These are phyloP conservation scores for Gracilaria domingensis DNA, from an alignment of 23 red algal genomes.

Conservation along the genomic window DNA sequence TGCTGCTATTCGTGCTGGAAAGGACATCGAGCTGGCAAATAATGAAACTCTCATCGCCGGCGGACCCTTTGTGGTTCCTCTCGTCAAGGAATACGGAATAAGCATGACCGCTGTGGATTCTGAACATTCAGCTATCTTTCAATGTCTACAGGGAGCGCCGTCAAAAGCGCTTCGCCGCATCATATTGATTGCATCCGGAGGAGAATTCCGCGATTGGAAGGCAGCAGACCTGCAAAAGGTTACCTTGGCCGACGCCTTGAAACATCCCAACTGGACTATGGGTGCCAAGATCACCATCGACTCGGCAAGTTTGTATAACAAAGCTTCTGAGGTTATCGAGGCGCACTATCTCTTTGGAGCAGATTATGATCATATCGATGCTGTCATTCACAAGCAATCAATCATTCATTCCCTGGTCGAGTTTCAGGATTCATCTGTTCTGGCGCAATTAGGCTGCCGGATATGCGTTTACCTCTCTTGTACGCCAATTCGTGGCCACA, in stretches of 20 bases:
- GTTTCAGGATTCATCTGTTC: too few relatives aligned
- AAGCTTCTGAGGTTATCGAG: slow-evolving; percentile 98
- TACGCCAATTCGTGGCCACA: too few relatives aligned
- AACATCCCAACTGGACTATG: too few relatives aligned
- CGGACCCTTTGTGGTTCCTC: slow-evolving; percentile 94
- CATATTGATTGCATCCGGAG: slow-evolving; percentile 96
- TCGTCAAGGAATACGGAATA: slow-evolving; percentile 87
- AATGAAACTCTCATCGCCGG: slow-evolving; percentile 99
- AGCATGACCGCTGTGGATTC: too few relatives aligned
- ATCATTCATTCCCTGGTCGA: too few relatives aligned
- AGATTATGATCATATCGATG: slow-evolving; percentile 95
- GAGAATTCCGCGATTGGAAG: slow-evolving; percentile 97
- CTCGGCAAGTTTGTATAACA: slow-evolving; percentile 99
- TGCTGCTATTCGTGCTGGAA: slow-evolving; percentile 91
- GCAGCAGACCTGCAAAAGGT: too few relatives aligned
- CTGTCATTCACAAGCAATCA: slow-evolving; percentile 93
- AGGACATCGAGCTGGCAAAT: slow-evolving; percentile 98
- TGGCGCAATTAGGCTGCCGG: too few relatives aligned
- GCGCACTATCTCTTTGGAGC: slow-evolving; percentile 98
- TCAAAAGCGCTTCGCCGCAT: slow-evolving; percentile 72
- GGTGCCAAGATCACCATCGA: too few relatives aligned
- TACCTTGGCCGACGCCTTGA: too few relatives aligned
- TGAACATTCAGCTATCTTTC: too few relatives aligned
- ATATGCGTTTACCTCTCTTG: too few relatives aligned
- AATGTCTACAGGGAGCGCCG: slow-evolving; percentile 92